Evolutionary conservation across 1,139 yeast genomes (phyloP).

Genomic region (Suhomyces kunorum): DNA sequence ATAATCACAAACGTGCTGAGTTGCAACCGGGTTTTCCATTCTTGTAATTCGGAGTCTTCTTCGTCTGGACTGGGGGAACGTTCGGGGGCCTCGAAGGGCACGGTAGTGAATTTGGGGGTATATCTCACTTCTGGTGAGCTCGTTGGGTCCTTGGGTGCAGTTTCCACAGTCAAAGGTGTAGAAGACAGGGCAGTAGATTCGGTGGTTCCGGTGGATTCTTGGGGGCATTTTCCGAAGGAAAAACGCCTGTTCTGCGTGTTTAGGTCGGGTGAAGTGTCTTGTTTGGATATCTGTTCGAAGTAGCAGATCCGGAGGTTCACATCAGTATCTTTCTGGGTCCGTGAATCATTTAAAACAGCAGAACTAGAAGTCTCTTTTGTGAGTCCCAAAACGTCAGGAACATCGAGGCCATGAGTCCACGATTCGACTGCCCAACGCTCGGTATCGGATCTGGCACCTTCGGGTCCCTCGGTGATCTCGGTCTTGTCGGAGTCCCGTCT

Average conservation of each 20-base stretch:
- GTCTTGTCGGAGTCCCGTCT: conserved; percentile 8
- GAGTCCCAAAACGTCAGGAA: too few species aligned
- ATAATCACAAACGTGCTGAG: neutral
- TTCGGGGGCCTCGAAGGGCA: too few species aligned
- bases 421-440: conserved; percentile 3
- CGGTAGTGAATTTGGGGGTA: too few species aligned
- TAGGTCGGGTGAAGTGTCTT: too few species aligned
- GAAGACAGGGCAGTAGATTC: too few species aligned
- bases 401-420: conserved; percentile 3
- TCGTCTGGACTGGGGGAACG: neutral
- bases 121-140: too few species aligned
- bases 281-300: neutral
- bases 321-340: neutral
- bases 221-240: neutral
- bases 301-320: neutral
- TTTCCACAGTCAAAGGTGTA: too few species aligned
- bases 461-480: neutral
- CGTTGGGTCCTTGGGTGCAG: too few species aligned
- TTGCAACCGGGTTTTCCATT: neutral
- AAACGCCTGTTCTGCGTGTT: neutral
- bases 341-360: too few species aligned
- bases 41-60: neutral
- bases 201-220: neutral
- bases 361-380: too few species aligned
- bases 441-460: neutral